These are phyloP conservation scores for Cokeromyces recurvatus DNA, from an alignment of 371 early-diverging fungal species.

Conservation along the genomic window DNA sequence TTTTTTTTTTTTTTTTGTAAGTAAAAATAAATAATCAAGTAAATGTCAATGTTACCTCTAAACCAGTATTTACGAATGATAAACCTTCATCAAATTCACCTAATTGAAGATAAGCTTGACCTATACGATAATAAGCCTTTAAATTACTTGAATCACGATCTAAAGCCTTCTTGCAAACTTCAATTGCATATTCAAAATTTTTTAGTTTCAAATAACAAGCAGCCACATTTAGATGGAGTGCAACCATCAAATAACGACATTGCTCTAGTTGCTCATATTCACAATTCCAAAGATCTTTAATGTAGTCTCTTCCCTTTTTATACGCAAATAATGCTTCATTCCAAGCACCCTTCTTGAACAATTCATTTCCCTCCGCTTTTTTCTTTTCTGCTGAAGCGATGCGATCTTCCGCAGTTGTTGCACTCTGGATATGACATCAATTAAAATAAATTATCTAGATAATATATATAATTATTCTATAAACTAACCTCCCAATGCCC, in stretches of 20 bases:
- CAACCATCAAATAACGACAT: slow-evolving; percentile 26
- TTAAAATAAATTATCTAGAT: neutral
- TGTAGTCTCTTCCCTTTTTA: slow-evolving; percentile 27
- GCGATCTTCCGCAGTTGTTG: slow-evolving; percentile 19
- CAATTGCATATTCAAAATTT: slow-evolving; percentile 34
- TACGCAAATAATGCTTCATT: slow-evolving; percentile 34
- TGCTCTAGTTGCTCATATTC: slow-evolving; percentile 25
- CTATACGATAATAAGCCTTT: slow-evolving; percentile 63
- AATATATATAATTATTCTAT: no score
- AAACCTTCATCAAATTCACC: slow-evolving; percentile 52
- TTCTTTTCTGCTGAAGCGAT: slow-evolving; percentile 39
- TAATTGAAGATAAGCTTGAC: slow-evolving; percentile 51
- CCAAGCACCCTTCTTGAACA: slow-evolving; percentile 32
- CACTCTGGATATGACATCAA: slow-evolving; percentile 7
- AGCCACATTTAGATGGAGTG: slow-evolving; percentile 34
- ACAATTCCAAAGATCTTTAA: slow-evolving; percentile 39
- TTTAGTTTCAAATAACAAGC: slow-evolving; percentile 39
- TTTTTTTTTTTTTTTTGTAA: no score
- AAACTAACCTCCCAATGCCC: slow-evolving; percentile 44
- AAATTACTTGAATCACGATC: slow-evolving; percentile 48
- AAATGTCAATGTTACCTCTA: no score
- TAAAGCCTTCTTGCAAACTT: slow-evolving; percentile 45
- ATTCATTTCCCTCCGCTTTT: slow-evolving; percentile 51
- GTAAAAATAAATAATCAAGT: no score
- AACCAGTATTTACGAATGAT: slow-evolving; percentile 38